Conservation (phyloP, 495 filamentous ascomycete genomes). For the Aspergillus kassunensis region DNA sequence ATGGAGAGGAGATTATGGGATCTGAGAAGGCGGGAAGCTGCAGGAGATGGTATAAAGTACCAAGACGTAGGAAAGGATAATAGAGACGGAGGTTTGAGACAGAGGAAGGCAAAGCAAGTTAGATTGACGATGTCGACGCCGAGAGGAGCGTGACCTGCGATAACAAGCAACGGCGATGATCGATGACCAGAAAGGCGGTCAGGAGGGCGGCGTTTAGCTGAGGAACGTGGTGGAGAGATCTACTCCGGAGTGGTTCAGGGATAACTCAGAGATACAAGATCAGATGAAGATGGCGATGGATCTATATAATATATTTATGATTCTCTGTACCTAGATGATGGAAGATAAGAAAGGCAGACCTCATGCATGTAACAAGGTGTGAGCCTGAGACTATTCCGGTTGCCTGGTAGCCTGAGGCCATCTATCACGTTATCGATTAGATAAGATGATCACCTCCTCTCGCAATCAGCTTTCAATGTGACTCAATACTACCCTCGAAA, state of each 20-base stretch:
- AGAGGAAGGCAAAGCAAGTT: conserved; percentile 29
- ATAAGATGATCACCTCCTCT: neutral
- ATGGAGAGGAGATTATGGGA: neutral
- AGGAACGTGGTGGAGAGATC: neutral
- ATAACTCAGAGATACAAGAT: too few species aligned
- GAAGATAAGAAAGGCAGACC: neutral
- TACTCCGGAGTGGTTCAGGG: neutral
- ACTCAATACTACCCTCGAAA: too few species aligned
- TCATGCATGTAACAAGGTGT: too few species aligned
- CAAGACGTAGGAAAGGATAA: conserved; percentile 10
- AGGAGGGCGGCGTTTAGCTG: conserved; percentile 29
- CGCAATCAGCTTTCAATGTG: neutral
- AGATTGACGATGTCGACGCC: conserved; percentile 21
- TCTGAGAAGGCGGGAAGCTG: conserved; percentile 11
- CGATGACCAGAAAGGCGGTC: conserved; percentile 28
- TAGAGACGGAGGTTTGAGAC: conserved; percentile 19
- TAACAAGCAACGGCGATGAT: conserved; percentile 27
- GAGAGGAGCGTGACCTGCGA: conserved; percentile 28
- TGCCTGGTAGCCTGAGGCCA: neutral
- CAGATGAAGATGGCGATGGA: neutral
- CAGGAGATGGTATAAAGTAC: conserved; percentile 1
- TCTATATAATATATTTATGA: too few species aligned
- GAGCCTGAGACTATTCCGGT: neutral
- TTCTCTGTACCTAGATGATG: neutral
- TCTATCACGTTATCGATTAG: conserved; percentile 16